phyloP scores from a whole-genome alignment of 495 filamentous ascomycete species.

The Poronia punctata region DNA sequence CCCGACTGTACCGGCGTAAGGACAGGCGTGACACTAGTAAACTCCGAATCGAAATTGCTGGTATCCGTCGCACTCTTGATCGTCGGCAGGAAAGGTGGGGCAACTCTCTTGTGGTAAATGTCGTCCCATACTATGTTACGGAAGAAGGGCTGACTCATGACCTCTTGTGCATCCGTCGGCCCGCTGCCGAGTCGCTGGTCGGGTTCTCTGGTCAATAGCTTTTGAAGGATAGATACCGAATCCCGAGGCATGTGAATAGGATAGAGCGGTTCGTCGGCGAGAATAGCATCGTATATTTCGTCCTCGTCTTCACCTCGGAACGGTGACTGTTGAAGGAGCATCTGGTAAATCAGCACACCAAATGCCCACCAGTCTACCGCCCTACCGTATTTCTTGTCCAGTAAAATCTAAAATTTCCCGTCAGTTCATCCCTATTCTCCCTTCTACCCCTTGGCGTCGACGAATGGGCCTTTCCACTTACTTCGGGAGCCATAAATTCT shows the following conservation, averaged over 20 bases:
- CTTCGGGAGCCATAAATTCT: constrained; percentile 99
- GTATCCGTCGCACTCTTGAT: constrained; percentile 93
- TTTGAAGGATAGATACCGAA: constrained; percentile 95
- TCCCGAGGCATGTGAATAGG: constrained; percentile 99
- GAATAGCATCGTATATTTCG: constrained; percentile 98
- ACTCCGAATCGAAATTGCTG: constrained; percentile 98
- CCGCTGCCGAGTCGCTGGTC: constrained; percentile 88
- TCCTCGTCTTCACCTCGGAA: constrained; percentile 99
- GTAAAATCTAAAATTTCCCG: constrained; percentile 65
- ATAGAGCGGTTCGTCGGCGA: constrained; percentile 95
- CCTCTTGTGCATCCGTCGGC: constrained; percentile 95
- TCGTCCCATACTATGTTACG: constrained; percentile 97
- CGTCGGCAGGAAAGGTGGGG: constrained; percentile 79
- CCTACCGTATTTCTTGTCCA: constrained; percentile 97
- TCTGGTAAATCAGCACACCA: constrained; percentile 98
- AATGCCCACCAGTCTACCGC: constrained; percentile 99
- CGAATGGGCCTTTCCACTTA: constrained; percentile 33
- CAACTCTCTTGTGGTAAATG: constrained; percentile 87
- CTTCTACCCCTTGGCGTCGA: too few species aligned
- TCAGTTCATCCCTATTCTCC: too few species aligned
- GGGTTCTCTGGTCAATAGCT: constrained; percentile 91
- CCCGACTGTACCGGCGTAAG: constrained; percentile 95
- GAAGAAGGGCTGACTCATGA: constrained; percentile 99
- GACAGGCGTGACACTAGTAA: constrained; percentile 96
- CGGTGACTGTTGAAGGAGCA: constrained; percentile 96